phyloP scores from a whole-genome alignment of 306 rosid species.

The Castanopsis chinensis region DNA sequence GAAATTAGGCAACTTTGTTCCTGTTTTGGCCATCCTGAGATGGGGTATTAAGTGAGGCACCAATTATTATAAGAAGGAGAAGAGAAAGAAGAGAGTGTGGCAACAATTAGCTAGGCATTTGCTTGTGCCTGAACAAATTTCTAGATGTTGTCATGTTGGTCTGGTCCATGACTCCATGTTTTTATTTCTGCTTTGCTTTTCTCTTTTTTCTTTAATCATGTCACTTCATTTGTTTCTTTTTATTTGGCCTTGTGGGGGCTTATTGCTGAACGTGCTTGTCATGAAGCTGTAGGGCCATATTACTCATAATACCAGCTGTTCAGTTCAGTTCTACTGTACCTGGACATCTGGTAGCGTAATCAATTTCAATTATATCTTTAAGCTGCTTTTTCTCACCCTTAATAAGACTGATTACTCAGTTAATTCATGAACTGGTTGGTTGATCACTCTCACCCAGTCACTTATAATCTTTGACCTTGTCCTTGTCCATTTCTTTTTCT shows the following conservation, averaged over 20 bases:
- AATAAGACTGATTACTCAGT: too few relatives aligned
- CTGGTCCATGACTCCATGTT: conserved; percentile 44
- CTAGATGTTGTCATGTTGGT: conserved; percentile 14
- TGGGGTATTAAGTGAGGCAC: conserved; percentile 16
- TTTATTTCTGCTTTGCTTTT: conserved; percentile 36
- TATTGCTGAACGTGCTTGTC: conserved; percentile 65
- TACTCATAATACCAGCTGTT: conserved; percentile 7
- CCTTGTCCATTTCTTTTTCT: too few relatives aligned
- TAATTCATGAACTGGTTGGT: too few relatives aligned
- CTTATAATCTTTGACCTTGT: too few relatives aligned
- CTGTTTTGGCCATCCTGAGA: conserved; percentile 70
- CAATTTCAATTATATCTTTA: conserved; percentile 27
- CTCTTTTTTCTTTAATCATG: conserved; percentile 29
- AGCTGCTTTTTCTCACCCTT: conserved; percentile 27
- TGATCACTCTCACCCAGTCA: too few relatives aligned
- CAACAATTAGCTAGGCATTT: conserved; percentile 2
- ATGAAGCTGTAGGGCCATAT: conserved; percentile 70
- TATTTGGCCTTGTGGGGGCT: conserved; percentile 36
- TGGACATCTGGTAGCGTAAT: conserved; percentile 20
- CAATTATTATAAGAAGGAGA: conserved; percentile 34
- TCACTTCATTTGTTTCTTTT: conserved; percentile 28
- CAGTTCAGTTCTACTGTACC: not conserved
- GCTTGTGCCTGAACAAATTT: conserved; percentile 29
- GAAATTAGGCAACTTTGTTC: conserved; percentile 67
- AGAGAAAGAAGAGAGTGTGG: conserved; percentile 8